Evolutionary conservation across 2,329 filamentous ascomycete species (phyloP).

Genomic region (Hypoxylon sp.): DNA sequence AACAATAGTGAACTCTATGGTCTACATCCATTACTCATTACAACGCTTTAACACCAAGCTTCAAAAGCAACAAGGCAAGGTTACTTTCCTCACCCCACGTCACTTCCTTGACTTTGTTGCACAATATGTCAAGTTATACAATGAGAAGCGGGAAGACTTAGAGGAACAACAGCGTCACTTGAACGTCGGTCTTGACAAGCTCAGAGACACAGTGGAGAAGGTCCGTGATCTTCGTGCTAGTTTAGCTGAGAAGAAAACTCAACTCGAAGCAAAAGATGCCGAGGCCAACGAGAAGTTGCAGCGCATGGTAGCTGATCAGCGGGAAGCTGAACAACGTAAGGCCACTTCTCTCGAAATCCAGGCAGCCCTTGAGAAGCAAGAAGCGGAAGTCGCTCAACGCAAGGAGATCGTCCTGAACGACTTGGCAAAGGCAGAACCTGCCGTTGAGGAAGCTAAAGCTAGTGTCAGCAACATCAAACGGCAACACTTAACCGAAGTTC

Average conservation of each 20-base stretch:
- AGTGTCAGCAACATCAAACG: slow-evolving; percentile 99
- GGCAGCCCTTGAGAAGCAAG: slow-evolving; percentile 87
- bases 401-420: slow-evolving; percentile 89
- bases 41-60: slow-evolving; percentile 90
- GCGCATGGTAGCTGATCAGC: slow-evolving; percentile 96
- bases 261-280: slow-evolving; percentile 92
- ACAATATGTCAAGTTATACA: slow-evolving; percentile 97
- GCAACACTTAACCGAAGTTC: slow-evolving; percentile 96
- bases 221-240: slow-evolving; percentile 92
- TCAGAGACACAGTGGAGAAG: slow-evolving; percentile 97
- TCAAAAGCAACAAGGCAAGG: slow-evolving; percentile 90
- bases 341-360: slow-evolving; percentile 91
- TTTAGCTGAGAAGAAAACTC: slow-evolving; percentile 92
- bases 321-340: slow-evolving; percentile 93
- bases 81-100: slow-evolving; percentile 93
- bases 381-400: slow-evolving; percentile 86
- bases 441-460: slow-evolving; percentile 91
- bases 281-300: slow-evolving; percentile 98
- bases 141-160: slow-evolving; percentile 97
- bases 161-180: slow-evolving; percentile 99
- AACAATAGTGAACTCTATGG: slow-evolving; percentile 97
- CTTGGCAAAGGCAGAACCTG: slow-evolving; percentile 91
- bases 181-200: slow-evolving; percentile 97
- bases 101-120: slow-evolving; percentile 99
- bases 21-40: slow-evolving; percentile 96